Conservation (phyloP, 495 filamentous ascomycete species). For the Neurospora discreta region DNA sequence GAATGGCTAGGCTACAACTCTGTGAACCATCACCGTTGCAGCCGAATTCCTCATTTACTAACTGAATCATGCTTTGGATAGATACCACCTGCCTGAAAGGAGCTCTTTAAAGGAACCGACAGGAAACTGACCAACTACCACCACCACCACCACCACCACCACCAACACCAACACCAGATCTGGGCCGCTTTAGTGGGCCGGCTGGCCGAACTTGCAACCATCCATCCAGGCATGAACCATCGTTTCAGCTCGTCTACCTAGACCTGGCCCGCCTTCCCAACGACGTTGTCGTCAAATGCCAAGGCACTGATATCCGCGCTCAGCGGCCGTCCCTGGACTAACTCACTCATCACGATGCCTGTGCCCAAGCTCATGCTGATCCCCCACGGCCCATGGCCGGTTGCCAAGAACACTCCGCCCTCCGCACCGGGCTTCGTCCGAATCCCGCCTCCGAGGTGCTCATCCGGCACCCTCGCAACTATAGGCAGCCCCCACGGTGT, state of each 20-base stretch:
- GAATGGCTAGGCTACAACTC: background rate
- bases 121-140: background rate
- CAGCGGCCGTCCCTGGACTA: slow-evolving; percentile 41
- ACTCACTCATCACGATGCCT: slow-evolving; percentile 53
- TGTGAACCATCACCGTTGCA: background rate
- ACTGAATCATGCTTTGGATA: background rate
- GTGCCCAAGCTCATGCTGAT: slow-evolving; percentile 53
- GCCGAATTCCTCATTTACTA: background rate
- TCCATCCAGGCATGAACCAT: background rate
- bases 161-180: background rate
- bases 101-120: background rate
- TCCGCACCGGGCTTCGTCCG: slow-evolving; percentile 31
- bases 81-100: background rate
- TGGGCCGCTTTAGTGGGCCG: background rate
- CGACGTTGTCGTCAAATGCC: slow-evolving; percentile 2
- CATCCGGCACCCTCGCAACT: slow-evolving; percentile 42
- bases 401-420: slow-evolving; percentile 59
- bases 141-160: too few relatives aligned
- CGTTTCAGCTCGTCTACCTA: background rate
- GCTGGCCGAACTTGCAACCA: background rate
- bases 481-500: slow-evolving; percentile 52
- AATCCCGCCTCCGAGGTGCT: slow-evolving; percentile 35
- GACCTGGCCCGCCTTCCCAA: background rate
- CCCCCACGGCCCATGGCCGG: slow-evolving; percentile 69
- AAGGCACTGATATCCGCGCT: slow-evolving; percentile 36